These are phyloP conservation scores for Colletotrichum viniferum DNA, from an alignment of 2,329 filamentous ascomycete genomes.

Conservation along the genomic window DNA sequence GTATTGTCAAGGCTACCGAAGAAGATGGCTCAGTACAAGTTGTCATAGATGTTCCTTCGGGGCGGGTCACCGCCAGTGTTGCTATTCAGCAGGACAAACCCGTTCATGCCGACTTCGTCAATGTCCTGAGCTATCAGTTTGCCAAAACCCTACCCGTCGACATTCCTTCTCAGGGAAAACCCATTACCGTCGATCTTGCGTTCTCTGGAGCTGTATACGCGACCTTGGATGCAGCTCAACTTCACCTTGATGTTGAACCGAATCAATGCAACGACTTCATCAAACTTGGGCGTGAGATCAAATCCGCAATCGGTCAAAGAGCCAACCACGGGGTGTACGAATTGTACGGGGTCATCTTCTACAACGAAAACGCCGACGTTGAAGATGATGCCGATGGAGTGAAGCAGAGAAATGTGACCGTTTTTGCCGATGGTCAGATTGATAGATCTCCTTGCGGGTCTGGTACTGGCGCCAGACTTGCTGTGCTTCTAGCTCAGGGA, in stretches of 20 bases:
- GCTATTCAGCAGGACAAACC: background rate
- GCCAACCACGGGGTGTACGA: background rate
- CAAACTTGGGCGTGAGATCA: conserved; percentile 7
- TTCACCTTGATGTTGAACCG: background rate
- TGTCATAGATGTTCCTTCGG: conserved; percentile 12
- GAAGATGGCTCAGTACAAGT: background rate
- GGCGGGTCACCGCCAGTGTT: background rate
- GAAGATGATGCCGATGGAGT: background rate
- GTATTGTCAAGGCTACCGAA: background rate
- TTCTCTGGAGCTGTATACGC: conserved; percentile 14
- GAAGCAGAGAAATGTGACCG: conserved; percentile 25
- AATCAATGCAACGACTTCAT: background rate
- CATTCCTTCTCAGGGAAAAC: background rate
- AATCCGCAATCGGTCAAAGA: background rate
- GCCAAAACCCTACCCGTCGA: background rate
- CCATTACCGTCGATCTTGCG: background rate
- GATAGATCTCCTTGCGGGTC: conserved; percentile 30
- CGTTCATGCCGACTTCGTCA: conserved; percentile 9
- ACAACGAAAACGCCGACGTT: background rate
- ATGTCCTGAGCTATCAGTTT: conserved; percentile 3
- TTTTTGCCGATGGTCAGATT: conserved; percentile 31
- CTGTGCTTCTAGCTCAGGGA: conserved; percentile 13
- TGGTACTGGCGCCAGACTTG: conserved; percentile 26
- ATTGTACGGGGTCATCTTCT: conserved; percentile 16
- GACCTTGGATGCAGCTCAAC: background rate